Evolutionary conservation across 306 rosid species (phyloP), one percentile per base, ranked within the genome.

Genomic region (Prunus armeniaca): DNA sequence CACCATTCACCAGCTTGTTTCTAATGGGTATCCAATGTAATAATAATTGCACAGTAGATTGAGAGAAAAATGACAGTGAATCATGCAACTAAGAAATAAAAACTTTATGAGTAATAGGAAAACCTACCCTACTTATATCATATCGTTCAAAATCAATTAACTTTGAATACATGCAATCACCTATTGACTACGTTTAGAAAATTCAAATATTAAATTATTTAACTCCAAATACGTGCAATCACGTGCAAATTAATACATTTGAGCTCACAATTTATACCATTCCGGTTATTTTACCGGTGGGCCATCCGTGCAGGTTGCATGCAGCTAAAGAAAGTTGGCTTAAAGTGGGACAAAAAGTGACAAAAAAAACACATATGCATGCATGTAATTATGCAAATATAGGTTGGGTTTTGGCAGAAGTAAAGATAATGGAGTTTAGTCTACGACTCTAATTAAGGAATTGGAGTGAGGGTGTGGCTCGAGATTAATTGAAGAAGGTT

Each of bases 401-500:
- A 20, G 45, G 69, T 12, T 27, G 43, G 43, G 43, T 38, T 38
- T 38, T 38, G 52, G 71, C 18, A 65, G 74, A 78, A 74, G 24
- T 9, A 63, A 22, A 66, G 49, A 24, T 58, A 32, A 64, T 58
- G 18, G 57, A 73, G 77, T 58, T 27, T 24, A 2, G 43, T 73
- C 27, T 61, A 25, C 77, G 56, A 38, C 19, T 24, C 24, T 15
- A 24, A 38, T 38, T 38, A 7, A 38, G 43, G 43, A 38, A 38
- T 38, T 38, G 2, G 43, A 38, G 43, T 38, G 43, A 38, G 28
- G 82, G 83, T 71, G 96, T 86, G 91, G 93, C 91, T 91, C 87
- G 88, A 87, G 89, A 84, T 76, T 58, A 25, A 15, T n/a, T 34
- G 8, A 52, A 58, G 43, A 9, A 61, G 5, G 43, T 18, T n/a